These are phyloP conservation scores for Teratosphaeria zuluensis DNA, from an alignment of 2,329 filamentous ascomycete species.

Conservation along the genomic window DNA sequence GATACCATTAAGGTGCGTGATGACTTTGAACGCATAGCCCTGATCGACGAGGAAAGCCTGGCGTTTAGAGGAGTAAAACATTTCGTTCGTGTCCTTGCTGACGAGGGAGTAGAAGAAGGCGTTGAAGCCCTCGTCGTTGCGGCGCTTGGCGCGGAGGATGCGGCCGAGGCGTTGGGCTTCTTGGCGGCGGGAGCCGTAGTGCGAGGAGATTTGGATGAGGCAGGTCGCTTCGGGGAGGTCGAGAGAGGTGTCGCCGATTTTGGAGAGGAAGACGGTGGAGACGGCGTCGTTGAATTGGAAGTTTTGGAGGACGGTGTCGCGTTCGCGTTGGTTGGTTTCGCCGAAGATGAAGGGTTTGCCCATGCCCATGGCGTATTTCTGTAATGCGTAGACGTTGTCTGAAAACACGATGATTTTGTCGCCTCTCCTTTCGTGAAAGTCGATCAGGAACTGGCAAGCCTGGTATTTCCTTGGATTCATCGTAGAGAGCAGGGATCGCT, in stretches of 20 bases:
- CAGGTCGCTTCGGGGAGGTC: conserved; percentile 94
- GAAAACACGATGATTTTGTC: conserved; percentile 99
- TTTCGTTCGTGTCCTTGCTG: conserved; percentile 93
- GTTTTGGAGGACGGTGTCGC: conserved; percentile 78
- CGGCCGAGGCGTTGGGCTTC: conserved; percentile 89
- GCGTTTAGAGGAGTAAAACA: conserved; percentile 94
- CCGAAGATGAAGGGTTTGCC: conserved; percentile 87
- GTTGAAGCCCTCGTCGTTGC: conserved; percentile 97
- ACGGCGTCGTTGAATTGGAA: conserved; percentile 87
- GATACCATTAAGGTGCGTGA: conserved; percentile 87
- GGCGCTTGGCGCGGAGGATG: conserved; percentile 85
- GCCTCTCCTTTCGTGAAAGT: conserved; percentile 88
- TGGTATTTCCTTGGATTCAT: conserved; percentile 99
- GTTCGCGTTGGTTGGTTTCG: conserved; percentile 74
- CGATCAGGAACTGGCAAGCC: conserved; percentile 94
- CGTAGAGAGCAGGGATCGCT: conserved; percentile 67
- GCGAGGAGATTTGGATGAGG: conserved; percentile 92
- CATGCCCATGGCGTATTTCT: conserved; percentile 74
- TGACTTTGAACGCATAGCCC: conserved; percentile 98
- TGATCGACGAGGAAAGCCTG: conserved; percentile 97
- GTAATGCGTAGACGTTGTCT: conserved; percentile 88
- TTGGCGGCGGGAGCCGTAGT: conserved; percentile 93
- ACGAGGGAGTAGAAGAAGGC: conserved; percentile 98
- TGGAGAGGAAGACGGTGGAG: conserved; percentile 90
- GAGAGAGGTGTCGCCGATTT: conserved; percentile 96